phyloP scores from a whole-genome alignment of 176 grass and related monocot species.

The Elymus sibiricus region DNA sequence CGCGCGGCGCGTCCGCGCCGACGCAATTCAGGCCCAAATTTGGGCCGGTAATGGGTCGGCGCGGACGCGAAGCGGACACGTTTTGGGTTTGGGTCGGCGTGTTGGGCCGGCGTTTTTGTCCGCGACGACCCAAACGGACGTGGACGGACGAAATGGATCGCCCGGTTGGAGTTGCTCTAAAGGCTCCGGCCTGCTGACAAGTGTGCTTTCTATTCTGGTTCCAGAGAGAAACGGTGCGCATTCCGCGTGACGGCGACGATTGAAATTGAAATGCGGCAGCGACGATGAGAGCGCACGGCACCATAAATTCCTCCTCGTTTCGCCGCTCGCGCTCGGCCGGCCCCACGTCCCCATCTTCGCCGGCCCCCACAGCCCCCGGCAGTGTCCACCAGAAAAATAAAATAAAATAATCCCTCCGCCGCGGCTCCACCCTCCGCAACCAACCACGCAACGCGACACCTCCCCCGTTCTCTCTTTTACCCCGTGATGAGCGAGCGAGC shows the following conservation, averaged over 20 bases:
- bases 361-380: not conserved
- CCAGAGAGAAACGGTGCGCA: not conserved
- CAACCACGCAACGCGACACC: not conserved
- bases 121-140: too few relatives aligned
- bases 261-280: not conserved
- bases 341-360: not conserved
- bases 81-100: too few relatives aligned
- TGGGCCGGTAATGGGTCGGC: too few relatives aligned
- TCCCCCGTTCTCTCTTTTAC: not conserved
- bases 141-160: too few relatives aligned
- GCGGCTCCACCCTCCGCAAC: not conserved
- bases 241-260: not conserved
- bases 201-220: not conserved
- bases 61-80: too few relatives aligned
- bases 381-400: not conserved
- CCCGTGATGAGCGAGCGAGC: not conserved
- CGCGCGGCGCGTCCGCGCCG: too few relatives aligned
- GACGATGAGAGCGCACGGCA: not conserved
- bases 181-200: too few relatives aligned
- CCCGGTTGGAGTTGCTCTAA: too few relatives aligned
- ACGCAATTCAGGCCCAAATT: too few relatives aligned
- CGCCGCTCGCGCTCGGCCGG: not conserved
- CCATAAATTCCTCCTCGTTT: not conserved
- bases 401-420: not conserved
- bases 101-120: too few relatives aligned